phyloP scores from a whole-genome alignment of 2,329 filamentous ascomycete genomes.

The Teratosphaeria zuluensis region DNA sequence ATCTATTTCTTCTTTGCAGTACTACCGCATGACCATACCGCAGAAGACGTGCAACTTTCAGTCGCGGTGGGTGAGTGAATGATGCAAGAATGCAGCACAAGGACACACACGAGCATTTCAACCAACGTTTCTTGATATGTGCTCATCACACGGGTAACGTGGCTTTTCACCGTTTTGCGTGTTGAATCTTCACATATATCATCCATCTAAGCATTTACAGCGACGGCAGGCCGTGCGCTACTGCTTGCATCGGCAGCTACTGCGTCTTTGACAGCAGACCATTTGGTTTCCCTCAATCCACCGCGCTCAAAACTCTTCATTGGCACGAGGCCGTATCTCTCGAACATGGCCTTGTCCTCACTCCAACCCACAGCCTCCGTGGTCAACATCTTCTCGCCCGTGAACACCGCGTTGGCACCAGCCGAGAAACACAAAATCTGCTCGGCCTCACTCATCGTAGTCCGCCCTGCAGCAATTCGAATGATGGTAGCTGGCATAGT shows the following conservation, averaged over 20 bases:
- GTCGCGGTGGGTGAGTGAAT: neutral
- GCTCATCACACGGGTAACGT: neutral
- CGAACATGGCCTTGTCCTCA: conserved; percentile 76
- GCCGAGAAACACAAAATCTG: conserved; percentile 85
- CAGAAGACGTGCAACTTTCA: too few species aligned
- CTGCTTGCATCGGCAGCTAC: neutral
- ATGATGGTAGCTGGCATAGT: conserved; percentile 81
- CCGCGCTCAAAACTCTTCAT: conserved; percentile 47
- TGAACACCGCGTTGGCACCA: conserved; percentile 89
- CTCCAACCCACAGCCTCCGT: conserved; percentile 88
- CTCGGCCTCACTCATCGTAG: conserved; percentile 78
- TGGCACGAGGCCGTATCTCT: conserved; percentile 68
- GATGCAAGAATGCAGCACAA: neutral
- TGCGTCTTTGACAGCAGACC: conserved; percentile 14
- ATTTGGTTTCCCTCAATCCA: conserved; percentile 21
- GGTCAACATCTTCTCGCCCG: conserved; percentile 90
- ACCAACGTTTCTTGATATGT: neutral
- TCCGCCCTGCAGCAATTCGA: conserved; percentile 73
- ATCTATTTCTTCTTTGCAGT: too few species aligned
- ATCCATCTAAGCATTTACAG: neutral
- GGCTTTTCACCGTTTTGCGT: neutral
- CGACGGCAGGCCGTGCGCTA: neutral
- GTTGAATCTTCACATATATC: neutral
- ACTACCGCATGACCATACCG: too few species aligned
- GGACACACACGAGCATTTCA: neutral